phyloP scores from a whole-genome alignment of 495 filamentous ascomycete species.

The Podospora sp. region DNA sequence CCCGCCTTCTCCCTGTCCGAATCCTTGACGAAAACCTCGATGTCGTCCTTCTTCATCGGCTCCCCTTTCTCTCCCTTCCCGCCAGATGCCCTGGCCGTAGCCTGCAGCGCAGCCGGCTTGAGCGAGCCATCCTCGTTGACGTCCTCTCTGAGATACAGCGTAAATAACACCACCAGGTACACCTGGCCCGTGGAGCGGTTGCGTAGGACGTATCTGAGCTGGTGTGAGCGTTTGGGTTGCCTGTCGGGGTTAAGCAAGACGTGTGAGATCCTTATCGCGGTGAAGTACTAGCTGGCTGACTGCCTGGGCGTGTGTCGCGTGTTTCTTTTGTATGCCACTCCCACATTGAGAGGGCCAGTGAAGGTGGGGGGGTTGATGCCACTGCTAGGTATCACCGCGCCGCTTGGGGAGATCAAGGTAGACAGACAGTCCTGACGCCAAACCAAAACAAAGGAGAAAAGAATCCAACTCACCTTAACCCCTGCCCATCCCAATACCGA shows the following conservation, averaged over 20 bases:
- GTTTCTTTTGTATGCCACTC: background rate
- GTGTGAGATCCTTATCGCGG: background rate
- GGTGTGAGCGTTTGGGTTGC: constrained; percentile 59
- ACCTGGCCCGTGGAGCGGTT: constrained; percentile 68
- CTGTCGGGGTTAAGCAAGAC: background rate
- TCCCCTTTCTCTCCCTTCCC: constrained; percentile 15
- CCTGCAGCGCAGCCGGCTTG: constrained; percentile 45
- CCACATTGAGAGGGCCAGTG: background rate
- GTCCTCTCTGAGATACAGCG: constrained; percentile 65
- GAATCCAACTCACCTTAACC: constrained; percentile 49
- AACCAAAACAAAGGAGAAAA: constrained; percentile 22
- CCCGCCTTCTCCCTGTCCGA: constrained; percentile 33
- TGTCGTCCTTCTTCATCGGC: constrained; percentile 16
- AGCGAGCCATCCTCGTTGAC: constrained; percentile 60
- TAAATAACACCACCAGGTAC: constrained; percentile 80
- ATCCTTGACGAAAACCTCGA: constrained; percentile 28
- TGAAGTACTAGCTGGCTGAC: background rate
- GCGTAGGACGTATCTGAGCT: constrained; percentile 84
- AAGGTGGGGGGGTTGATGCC: background rate
- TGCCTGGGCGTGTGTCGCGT: background rate
- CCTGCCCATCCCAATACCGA: constrained; percentile 79
- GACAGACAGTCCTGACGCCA: background rate
- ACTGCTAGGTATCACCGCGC: background rate
- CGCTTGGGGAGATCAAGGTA: background rate
- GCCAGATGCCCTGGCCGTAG: constrained; percentile 16